Conservation (phyloP, 495 filamentous ascomycete species). For the Neurospora sp. region DNA sequence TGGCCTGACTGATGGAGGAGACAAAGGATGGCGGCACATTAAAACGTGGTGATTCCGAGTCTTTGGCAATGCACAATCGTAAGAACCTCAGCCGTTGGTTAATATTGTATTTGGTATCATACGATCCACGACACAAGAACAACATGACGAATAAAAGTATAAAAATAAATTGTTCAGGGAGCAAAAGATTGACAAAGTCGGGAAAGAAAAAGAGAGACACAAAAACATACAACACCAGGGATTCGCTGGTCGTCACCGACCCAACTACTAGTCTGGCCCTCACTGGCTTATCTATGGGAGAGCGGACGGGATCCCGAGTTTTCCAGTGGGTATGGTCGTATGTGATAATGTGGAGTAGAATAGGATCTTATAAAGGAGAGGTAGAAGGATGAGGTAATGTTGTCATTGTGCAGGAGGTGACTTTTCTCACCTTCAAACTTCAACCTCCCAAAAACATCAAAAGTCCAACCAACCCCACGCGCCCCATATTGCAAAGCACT, state of each 20-base stretch:
- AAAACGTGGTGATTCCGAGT: neutral
- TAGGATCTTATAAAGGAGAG: neutral
- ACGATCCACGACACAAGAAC: neutral
- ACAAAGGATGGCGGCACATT: neutral
- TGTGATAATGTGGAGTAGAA: neutral
- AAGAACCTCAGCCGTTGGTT: neutral
- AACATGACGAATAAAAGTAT: neutral
- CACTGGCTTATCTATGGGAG: constrained; percentile 33
- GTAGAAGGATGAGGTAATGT: neutral
- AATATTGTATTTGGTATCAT: neutral
- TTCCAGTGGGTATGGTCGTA: neutral
- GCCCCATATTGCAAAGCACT: neutral
- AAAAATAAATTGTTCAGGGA: neutral
- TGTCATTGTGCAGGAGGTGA: neutral
- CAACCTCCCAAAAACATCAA: neutral
- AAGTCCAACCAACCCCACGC: neutral
- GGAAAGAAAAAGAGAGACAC: neutral
- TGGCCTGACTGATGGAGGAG: neutral
- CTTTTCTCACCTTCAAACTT: neutral
- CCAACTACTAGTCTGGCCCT: constrained; percentile 34
- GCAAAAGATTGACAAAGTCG: neutral
- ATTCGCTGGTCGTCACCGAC: constrained; percentile 32
- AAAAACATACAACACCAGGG: constrained; percentile 36
- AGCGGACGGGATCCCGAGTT: constrained; percentile 40
- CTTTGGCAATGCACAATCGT: neutral